Evolutionary conservation across 129 eudicot genomes (phyloP).

Genomic region (Flaveria robusta): DNA sequence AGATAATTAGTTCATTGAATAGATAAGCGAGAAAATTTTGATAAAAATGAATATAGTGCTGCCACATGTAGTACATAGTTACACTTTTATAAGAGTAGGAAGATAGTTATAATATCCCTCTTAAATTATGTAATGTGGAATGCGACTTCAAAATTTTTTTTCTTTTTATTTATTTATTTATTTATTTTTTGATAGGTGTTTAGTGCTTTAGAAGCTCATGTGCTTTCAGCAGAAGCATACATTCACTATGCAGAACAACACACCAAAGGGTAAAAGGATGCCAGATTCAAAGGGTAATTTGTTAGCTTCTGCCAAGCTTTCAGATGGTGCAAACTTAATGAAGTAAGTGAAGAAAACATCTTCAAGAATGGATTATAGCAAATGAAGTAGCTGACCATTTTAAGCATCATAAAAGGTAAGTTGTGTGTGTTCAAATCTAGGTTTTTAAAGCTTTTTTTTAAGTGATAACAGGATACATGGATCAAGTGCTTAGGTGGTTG

Average conservation of each 20-base stretch:
- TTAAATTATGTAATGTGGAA: neutral
- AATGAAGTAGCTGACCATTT: slow-evolving; percentile 11
- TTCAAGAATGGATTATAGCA: slow-evolving; percentile 30
- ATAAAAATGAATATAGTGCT: too few species aligned
- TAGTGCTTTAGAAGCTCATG: slow-evolving; percentile 53
- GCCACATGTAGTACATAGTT: too few species aligned
- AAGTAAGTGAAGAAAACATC: slow-evolving; percentile 47
- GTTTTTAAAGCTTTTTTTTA: neutral
- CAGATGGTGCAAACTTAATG: slow-evolving; percentile 37
- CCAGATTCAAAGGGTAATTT: slow-evolving; percentile 42
- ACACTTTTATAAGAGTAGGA: too few species aligned
- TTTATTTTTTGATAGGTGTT: slow-evolving; percentile 62
- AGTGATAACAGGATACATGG: neutral
- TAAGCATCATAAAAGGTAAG: slow-evolving; percentile 27
- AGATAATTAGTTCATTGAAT: too few species aligned
- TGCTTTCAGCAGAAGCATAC: slow-evolving; percentile 70
- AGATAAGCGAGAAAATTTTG: too few species aligned
- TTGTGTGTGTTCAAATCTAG: neutral
- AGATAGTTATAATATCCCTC: neutral
- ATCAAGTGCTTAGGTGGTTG: slow-evolving; percentile 14
- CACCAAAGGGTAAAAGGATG: slow-evolving; percentile 50
- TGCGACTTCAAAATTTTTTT: too few species aligned
- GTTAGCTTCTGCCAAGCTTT: slow-evolving; percentile 33
- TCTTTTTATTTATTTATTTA: too few species aligned
- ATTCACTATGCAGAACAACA: slow-evolving; percentile 72